Conservation (phyloP, 148 eudicot species). For the Spergularia marina region DNA sequence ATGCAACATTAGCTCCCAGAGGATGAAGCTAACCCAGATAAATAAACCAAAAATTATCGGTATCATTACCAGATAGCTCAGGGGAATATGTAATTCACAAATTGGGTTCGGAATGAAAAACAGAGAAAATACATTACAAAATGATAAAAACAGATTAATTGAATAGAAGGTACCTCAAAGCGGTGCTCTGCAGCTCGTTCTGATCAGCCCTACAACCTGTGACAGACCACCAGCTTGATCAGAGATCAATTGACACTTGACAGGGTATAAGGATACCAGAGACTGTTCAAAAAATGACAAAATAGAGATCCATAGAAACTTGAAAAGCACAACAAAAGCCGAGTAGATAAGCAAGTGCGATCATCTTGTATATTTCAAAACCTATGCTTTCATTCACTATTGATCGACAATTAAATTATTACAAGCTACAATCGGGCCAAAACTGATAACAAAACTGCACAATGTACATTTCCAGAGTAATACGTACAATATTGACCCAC, state of each 20-base stretch:
- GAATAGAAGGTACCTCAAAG: constrained; percentile 7
- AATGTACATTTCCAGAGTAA: constrained; percentile 47
- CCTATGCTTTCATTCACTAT: constrained; percentile 8
- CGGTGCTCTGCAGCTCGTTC: neutral
- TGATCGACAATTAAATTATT: constrained; percentile 11
- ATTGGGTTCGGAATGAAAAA: too few species aligned
- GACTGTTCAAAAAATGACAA: neutral
- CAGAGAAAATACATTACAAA: neutral
- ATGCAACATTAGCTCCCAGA: too few species aligned
- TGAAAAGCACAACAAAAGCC: neutral
- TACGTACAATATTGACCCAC: constrained; percentile 23
- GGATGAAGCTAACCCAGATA: too few species aligned
- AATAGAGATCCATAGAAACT: neutral
- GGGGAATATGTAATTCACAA: too few species aligned
- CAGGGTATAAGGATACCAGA: neutral
- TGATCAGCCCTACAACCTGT: constrained; percentile 10
- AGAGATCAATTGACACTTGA: neutral
- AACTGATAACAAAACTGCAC: constrained; percentile 50
- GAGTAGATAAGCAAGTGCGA: neutral
- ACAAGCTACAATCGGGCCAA: constrained; percentile 25
- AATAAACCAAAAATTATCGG: too few species aligned
- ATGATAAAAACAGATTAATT: neutral
- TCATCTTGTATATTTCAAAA: neutral
- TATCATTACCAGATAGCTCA: too few species aligned
- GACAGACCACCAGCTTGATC: constrained; percentile 1